Base-by-base conservation (phyloP, 441 rosid species). In the Jatropha multifida region DNA sequence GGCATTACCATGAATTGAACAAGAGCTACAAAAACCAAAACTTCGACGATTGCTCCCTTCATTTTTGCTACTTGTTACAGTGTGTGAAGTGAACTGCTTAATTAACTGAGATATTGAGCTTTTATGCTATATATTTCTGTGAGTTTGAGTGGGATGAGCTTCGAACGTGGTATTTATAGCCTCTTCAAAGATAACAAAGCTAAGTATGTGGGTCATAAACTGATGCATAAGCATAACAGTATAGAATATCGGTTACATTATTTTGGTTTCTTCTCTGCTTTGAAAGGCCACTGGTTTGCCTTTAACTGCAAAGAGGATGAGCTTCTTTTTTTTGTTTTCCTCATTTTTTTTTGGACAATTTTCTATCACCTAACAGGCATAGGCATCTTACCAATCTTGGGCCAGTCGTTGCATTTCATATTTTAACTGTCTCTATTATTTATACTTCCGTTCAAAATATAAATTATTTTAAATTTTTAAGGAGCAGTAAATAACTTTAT, bases 1-100 rank as follows among this genome's bases (percentile, higher is more conserved):
- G 74, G 78, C 64, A 49, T 78, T 20, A 9, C 72, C 82, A 38
- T 38, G 73, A 23, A 23, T 23, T 23, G 23, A 23, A 23, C 23
- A 23, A 23, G 23, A 23, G 23, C 23, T 23, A 23, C 23, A 23
- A 23, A 23, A 23, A 23, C 78, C 37, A 77, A 51, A 65, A 54
- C 69, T 15, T 76, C 42, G 52, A 71, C n/a, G 32, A 32, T 32
- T 20, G 72, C 20, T 18, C 69, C 74, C 69, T 82, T 82, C 79
- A 77, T 83, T 75, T 40, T 77, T 76, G n/a, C 18, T 61, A 14
- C 48, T 44, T 4, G 10, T 44, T 15, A 14, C n/a, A 4, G 20
- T 15, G 7, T 15, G n/a, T 52, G 7, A 0, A 23, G 23, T 23
- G 59, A 58, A 61, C 18, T 62, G 20, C 65, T 32, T 62, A 13